Evolutionary conservation across 208 protist species (phyloP).

Genomic region (Leishmania braziliensis): DNA sequence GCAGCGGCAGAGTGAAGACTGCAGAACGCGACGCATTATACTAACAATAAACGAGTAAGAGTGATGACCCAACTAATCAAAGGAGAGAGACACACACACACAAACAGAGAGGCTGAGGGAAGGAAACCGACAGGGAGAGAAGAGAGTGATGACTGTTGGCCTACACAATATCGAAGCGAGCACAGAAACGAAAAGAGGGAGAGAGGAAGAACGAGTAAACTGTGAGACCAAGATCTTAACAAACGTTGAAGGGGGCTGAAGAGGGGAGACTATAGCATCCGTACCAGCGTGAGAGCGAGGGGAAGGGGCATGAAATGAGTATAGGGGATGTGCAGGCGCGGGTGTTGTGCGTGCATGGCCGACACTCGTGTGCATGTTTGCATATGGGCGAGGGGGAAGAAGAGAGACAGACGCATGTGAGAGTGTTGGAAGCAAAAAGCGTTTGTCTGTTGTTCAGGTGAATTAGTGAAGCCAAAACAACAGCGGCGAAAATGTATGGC

Average conservation of each 20-base stretch:
- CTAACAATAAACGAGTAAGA: background rate
- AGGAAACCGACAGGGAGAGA: background rate
- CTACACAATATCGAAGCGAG: background rate
- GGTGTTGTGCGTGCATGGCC: background rate
- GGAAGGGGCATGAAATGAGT: background rate
- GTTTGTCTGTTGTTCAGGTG: background rate
- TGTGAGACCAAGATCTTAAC: background rate
- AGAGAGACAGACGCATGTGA: background rate
- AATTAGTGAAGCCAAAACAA: background rate
- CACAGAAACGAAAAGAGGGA: background rate
- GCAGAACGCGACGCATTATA: conserved; percentile 21
- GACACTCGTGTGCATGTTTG: background rate
- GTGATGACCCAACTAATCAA: background rate
- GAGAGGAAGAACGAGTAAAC: background rate
- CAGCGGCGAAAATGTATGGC: background rate
- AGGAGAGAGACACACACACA: background rate
- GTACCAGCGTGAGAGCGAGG: background rate
- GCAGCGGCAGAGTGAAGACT: background rate
- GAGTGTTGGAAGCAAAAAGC: background rate
- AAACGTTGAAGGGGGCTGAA: background rate
- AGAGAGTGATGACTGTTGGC: background rate
- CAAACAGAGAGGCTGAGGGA: background rate
- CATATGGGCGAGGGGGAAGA: background rate
- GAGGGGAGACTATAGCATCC: background rate
- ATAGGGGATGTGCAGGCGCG: background rate